Conservation (phyloP, 768 basidiomycete genomes). For the Russula dissimulans region DNA sequence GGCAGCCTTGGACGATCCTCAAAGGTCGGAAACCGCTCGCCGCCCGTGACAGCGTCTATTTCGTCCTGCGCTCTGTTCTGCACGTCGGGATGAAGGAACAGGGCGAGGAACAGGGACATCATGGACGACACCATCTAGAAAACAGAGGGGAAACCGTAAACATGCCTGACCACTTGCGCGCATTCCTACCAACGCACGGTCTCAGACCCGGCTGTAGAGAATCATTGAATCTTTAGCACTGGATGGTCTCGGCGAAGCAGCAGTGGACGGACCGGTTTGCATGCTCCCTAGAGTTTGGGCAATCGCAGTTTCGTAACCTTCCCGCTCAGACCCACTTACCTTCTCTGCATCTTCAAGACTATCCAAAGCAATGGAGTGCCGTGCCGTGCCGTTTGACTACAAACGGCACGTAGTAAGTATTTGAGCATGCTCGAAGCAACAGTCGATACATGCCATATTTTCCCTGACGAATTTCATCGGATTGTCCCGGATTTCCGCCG, state of each 20-base stretch:
- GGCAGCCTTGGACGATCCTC: not conserved
- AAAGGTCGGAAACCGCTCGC: not conserved
- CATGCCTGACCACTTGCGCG: no score
- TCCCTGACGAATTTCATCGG: not conserved
- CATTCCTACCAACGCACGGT: not conserved
- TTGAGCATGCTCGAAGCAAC: not conserved
- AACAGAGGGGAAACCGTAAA: not conserved
- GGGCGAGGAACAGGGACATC: not conserved
- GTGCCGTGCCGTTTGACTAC: not conserved
- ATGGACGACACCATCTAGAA: not conserved
- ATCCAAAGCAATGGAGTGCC: not conserved
- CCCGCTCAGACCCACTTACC: not conserved
- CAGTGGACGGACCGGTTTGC: not conserved
- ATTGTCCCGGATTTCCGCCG: not conserved
- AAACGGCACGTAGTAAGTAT: not conserved
- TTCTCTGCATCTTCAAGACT: not conserved
- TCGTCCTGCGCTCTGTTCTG: not conserved
- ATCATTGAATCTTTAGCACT: not conserved
- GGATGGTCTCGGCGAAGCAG: not conserved
- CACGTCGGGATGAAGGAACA: not conserved
- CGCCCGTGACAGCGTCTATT: not conserved
- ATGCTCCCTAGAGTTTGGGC: not conserved
- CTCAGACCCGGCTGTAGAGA: not conserved
- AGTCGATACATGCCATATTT: not conserved
- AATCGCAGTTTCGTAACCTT: not conserved